phyloP scores from a whole-genome alignment of 306 rosid species.

The Herpetospermum pedunculosum region DNA sequence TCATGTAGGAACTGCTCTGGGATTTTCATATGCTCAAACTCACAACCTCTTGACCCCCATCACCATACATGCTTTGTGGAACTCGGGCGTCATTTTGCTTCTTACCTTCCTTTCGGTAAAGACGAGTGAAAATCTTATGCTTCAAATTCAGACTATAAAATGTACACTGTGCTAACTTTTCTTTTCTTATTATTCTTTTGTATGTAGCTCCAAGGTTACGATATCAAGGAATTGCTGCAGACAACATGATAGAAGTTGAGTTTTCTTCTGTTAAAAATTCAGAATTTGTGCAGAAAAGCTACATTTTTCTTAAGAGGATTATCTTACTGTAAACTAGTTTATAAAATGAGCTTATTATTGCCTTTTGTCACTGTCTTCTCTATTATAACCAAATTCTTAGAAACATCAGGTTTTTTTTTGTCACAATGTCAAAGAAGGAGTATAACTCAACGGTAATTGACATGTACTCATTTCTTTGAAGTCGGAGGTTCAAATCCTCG shows the following conservation, averaged over 20 bases:
- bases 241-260: slow-evolving; percentile 29
- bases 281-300: background rate
- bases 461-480: too few species aligned
- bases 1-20: slow-evolving; percentile 64
- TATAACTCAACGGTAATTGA: too few species aligned
- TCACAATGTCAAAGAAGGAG: too few species aligned
- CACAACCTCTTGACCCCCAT: slow-evolving; percentile 92
- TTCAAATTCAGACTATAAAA: background rate
- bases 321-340: background rate
- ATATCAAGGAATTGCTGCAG: slow-evolving; percentile 92
- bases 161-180: background rate
- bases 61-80: slow-evolving; percentile 91
- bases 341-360: background rate
- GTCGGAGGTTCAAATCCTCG: too few species aligned
- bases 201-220: slow-evolving; percentile 78
- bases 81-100: slow-evolving; percentile 82
- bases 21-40: slow-evolving; percentile 94
- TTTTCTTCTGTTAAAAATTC: background rate
- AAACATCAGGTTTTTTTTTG: too few species aligned
- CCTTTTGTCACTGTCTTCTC: background rate
- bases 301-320: background rate
- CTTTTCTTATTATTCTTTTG: background rate
- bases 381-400: background rate
- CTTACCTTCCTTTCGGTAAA: slow-evolving; percentile 83
- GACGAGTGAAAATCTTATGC: background rate